Base-by-base conservation (phyloP, 805 yeast genomes). In the Ogataea wickerhamii region DNA sequence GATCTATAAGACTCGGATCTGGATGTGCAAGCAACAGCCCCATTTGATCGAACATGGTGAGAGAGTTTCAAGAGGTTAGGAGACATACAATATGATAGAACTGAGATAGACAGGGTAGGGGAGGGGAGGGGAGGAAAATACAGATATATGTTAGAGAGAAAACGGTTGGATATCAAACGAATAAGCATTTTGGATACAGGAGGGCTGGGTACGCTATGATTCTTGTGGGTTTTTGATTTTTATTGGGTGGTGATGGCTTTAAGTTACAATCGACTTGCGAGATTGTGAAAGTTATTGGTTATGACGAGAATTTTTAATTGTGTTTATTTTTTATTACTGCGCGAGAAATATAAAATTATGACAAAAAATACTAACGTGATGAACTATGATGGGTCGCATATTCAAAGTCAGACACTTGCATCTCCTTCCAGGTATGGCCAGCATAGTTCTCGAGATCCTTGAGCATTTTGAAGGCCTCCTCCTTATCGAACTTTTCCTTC, bases 1-100 rank as follows among this genome's bases (percentile, higher is more conserved):
- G 43, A 74, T 79, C 35, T 84, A 82, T 69, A 83, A 84, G 63
- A 83, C 91, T 4, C 68, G 93, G 48, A 83, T 83, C 52, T 85
- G 94, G 94, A 82, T 85, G 93, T 83, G 91, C 62, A 55, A 57
- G 36, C 56, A 52, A 35, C 48, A 43, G 32, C 45, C 42, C 23
- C 41, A 38, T 26, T 22, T 34, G 35, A 14, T 14, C 16, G 26
- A 34, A 18, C 19, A 32, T 7, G n/a, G 18, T 7, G 8, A 33
- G 20, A 33, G 11, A n/a, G 23, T 10, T 14, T 11, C 12, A 14
- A n/a, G 18, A 10, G 23, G 27, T 12, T 29, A 29, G 23, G 14
- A 18, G 18, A 18, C 26, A 13, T 29, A 35, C 25, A 36, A 34
- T 30, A 28, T 22, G 35, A 40, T 36, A 40, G 44, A 40, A 28